Conservation (phyloP, 441 rosid genomes). For the Sinapis alba region DNA sequence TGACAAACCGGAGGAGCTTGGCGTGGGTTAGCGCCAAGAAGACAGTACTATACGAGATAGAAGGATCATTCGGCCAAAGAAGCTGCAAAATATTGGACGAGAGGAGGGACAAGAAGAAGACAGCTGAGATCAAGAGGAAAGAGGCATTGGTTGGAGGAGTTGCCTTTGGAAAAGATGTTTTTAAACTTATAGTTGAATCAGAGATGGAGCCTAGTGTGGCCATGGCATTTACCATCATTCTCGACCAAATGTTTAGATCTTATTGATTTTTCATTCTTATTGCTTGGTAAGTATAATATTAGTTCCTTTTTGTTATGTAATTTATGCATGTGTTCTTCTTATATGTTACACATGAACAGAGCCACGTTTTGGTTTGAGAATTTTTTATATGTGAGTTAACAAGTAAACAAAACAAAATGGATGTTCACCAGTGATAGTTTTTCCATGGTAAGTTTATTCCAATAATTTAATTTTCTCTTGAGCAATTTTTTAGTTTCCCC, state of each 20-base stretch:
- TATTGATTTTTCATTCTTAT: slow-evolving; percentile 37
- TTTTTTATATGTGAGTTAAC: too few species aligned
- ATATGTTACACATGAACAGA: slow-evolving; percentile 11
- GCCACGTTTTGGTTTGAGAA: neutral
- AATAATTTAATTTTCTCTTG: too few species aligned
- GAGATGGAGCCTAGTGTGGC: slow-evolving; percentile 62
- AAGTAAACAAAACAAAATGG: too few species aligned
- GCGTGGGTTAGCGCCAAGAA: slow-evolving; percentile 49
- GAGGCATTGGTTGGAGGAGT: slow-evolving; percentile 71
- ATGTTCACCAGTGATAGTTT: too few species aligned
- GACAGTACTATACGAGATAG: slow-evolving; percentile 57
- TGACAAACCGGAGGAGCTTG: slow-evolving; percentile 52
- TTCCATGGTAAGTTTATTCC: too few species aligned
- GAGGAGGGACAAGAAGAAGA: slow-evolving; percentile 47
- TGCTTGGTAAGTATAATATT: slow-evolving; percentile 15
- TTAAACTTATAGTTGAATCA: slow-evolving; percentile 68
- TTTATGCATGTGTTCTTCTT: slow-evolving; percentile 22
- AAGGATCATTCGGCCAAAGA: slow-evolving; percentile 76
- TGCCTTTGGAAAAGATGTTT: slow-evolving; percentile 69
- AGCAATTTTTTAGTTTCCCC: too few species aligned
- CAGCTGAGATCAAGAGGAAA: slow-evolving; percentile 68
- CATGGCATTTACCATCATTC: slow-evolving; percentile 84
- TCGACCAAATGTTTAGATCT: slow-evolving; percentile 87
- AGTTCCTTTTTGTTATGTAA: slow-evolving; percentile 17
- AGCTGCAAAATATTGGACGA: slow-evolving; percentile 69